Evolutionary conservation across 768 basidiomycete species (phyloP), one percentile per base, ranked within the genome.

Genomic region (Lentinula detonsa): DNA sequence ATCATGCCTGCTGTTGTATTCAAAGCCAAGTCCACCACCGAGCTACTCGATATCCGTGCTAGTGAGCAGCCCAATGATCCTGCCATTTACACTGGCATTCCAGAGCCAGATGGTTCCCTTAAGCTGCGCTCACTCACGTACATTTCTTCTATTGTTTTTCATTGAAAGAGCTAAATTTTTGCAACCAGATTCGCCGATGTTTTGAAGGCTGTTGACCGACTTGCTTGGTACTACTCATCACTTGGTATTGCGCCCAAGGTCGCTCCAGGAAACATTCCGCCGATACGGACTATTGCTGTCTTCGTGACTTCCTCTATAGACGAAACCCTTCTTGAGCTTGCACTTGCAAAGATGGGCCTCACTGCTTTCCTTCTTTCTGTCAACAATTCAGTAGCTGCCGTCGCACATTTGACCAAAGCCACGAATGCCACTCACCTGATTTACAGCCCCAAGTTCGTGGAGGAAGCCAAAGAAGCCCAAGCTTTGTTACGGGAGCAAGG

Each of bases 321-420:
- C 63, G 74, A 76, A 56, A 68, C 76, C 2, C 68, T 79, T 4
- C 74, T 79, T 18, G 75, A 78, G 61, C 71, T 77, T 51, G 76
- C 78, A 2, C 71, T 79, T 13, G 70, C 72, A 21, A 78, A 76
- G 65, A 67, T 79, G 54, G 76, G 74, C 23, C 66, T 77, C 11
- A 65, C 73, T 8, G 65, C 76, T 13, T 68, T 79, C 11, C 66
- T 79, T 1, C 61, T 79, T 13, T 78, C 76, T 7, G 72, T 76
- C 59, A 81, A 80, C 70, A 81, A 81, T 67, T 78, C 78, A 0
- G 66, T 75, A 0, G 71, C 77, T 2, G 81, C 80, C 8, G 68
- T 81, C 33, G 77, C 76, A 0, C 77, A 80, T 67, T 68, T 82
- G 37, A 70, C 70, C 66, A 70, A 73, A 31, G 61, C 71, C 16